A percentile compares a stretch with the other conserved stretches of the same genome.
Evolutionary conservation across 495 filamentous ascomycete genomes (phyloP).

Genomic region (Penicillium bovifimosum): DNA sequence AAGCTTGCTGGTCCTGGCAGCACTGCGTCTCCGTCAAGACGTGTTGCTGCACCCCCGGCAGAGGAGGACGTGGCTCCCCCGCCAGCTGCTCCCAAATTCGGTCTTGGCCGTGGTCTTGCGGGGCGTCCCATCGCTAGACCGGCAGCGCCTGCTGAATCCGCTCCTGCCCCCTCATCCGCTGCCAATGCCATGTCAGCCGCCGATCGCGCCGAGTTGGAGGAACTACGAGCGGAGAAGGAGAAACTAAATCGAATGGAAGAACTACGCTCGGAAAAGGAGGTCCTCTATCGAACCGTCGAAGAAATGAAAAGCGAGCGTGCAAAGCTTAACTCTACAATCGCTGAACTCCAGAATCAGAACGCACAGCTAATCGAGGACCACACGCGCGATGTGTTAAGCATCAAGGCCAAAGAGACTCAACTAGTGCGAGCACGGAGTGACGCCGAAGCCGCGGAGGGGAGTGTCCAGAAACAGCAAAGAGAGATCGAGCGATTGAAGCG

Average conservation of each 20-base stretch:
- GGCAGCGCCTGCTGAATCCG: constrained; percentile 37
- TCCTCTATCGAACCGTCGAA: constrained; percentile 61
- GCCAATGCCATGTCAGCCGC: constrained; percentile 58
- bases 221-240: constrained; percentile 78
- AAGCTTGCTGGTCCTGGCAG: constrained; percentile 57
- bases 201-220: constrained; percentile 85
- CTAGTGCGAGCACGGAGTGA: constrained; percentile 87
- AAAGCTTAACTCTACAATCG: constrained; percentile 69
- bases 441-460: constrained; percentile 79
- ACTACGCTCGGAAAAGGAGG: constrained; percentile 75
- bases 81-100: constrained; percentile 58
- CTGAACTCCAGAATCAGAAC: constrained; percentile 90
- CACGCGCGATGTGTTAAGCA: constrained; percentile 87
- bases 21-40: constrained; percentile 59
- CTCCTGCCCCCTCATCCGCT: constrained; percentile 43
- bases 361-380: constrained; percentile 96
- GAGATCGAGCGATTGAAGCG: constrained; percentile 93
- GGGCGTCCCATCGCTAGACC: constrained; percentile 85
- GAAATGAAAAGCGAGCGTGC: constrained; percentile 71
- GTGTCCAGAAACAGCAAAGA: constrained; percentile 71
- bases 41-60: constrained; percentile 40
- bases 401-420: constrained; percentile 98
- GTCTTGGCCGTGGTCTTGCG: constrained; percentile 70
- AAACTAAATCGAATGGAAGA: constrained; percentile 45
- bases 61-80: constrained; percentile 53